Base-by-base conservation (phyloP, 352 stramenopile species). In the Phytophthora pseudosyringae region DNA sequence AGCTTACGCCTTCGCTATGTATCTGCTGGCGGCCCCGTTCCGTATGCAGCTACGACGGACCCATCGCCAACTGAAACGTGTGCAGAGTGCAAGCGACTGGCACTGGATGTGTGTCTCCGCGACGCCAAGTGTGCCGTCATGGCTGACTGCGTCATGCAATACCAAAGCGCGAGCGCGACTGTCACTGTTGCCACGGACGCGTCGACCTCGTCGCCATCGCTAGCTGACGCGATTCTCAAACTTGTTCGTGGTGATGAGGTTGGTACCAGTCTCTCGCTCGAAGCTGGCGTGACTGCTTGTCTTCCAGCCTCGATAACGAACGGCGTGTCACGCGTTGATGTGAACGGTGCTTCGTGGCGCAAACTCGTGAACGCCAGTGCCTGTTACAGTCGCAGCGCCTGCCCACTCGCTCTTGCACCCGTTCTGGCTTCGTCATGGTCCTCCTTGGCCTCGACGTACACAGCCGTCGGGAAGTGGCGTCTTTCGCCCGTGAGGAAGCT, bases 291-390 rank as follows among this genome's bases (percentile, higher is more conserved):
- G 16, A 60, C 54, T 18, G 38, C 59, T 3, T 89, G 80, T 45
- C 56, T 76, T 44, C 64, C 64, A 36, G 50, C 44, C 13, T 7
- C 15, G 12, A 48, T 55, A 12, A 18, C n/a, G 9, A 49, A 67
- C n/a, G 44, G 57, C 8, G 38, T 51, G 0, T 65, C 65, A 3
- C 67, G 35, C 43, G 40, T 68, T 6, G 49, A 71, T 35, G 73
- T 76, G 15, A 80, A 68, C n/a, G 39, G 59, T 5, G 25, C 60
- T 2, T 75, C 69, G 25, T 87, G 80, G 80, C 64, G 70, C 1
- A 71, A 75, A 57, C 69, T 89, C n/a, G 71, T 86, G 18, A 73
- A 72, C 9, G 80, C 80, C 0, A 86, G 78, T 26, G 78, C 78
- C 29, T 89, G 80, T 41, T 86, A 78, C 54, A 83, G 76, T 26